Evolutionary conservation across 176 grass and related monocot species (phyloP).

Genomic region (Juncus inflexus): DNA sequence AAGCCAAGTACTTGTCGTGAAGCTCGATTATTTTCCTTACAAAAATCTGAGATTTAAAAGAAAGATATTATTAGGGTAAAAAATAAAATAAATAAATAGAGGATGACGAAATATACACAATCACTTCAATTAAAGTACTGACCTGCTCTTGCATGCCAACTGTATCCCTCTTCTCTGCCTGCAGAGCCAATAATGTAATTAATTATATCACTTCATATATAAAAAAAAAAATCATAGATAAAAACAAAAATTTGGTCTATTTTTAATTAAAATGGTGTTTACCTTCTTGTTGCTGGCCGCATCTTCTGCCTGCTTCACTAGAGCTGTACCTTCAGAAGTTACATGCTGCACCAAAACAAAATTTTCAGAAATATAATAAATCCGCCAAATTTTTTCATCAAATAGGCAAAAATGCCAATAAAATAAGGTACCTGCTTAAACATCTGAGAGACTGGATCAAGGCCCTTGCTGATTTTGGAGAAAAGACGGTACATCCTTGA

Average conservation of each 20-base stretch:
- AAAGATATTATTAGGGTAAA: not conserved
- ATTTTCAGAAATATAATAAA: constrained; percentile 8
- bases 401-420: not conserved
- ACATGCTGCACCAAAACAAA: constrained; percentile 60
- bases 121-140: constrained; percentile 15
- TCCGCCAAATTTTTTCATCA: not conserved
- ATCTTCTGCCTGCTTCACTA: constrained; percentile 98
- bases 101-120: not conserved
- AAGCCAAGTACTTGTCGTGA: constrained; percentile 91
- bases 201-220: not conserved
- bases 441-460: constrained; percentile 87
- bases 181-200: constrained; percentile 8
- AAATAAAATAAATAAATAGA: constrained; percentile 10
- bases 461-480: constrained; percentile 66
- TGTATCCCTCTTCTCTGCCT: constrained; percentile 80
- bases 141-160: constrained; percentile 95
- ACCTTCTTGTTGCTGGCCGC: constrained; percentile 94
- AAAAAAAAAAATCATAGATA: too few species aligned
- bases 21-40: constrained; percentile 95
- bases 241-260: too few species aligned
- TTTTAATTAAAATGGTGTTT: constrained; percentile 8
- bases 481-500: constrained; percentile 93
- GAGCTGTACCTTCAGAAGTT: constrained; percentile 61
- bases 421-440: constrained; percentile 67
- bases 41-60: constrained; percentile 55